Evolutionary conservation across 768 basidiomycete species (phyloP).

Genomic region (Pilatotrama ljubarskyi): DNA sequence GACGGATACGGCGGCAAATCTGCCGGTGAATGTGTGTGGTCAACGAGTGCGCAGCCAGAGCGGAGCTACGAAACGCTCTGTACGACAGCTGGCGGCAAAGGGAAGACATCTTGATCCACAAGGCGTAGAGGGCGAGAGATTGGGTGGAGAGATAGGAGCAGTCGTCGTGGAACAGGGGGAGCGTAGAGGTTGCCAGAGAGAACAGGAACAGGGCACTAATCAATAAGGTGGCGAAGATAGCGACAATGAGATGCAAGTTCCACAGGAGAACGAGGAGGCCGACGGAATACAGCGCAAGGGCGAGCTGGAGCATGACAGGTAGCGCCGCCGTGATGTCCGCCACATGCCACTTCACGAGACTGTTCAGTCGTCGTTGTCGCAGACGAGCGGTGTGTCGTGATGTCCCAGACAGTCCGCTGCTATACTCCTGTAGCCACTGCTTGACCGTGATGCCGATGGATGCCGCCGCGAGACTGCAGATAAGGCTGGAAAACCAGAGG

Average conservation of each 20-base stretch:
- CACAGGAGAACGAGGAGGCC: slow-evolving; percentile 20
- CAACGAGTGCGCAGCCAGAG: too few species aligned
- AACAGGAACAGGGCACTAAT: neutral
- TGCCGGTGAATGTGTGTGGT: too few species aligned
- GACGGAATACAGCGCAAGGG: slow-evolving; percentile 20
- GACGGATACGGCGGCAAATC: too few species aligned
- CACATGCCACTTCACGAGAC: slow-evolving; percentile 19
- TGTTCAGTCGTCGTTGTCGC: slow-evolving; percentile 18
- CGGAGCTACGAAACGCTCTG: too few species aligned
- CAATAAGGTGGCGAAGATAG: neutral
- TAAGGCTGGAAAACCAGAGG: slow-evolving; percentile 29
- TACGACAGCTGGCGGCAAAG: neutral
- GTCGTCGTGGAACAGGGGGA: neutral
- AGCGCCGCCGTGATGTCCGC: slow-evolving; percentile 14
- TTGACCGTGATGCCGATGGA: slow-evolving; percentile 30
- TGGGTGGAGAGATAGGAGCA: slow-evolving; percentile 1
- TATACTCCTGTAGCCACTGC: slow-evolving; percentile 28
- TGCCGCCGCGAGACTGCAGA: slow-evolving; percentile 25
- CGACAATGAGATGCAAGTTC: slow-evolving; percentile 12
- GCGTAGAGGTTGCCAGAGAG: neutral
- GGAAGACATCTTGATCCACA: neutral
- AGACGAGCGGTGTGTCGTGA: neutral
- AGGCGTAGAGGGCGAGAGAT: neutral
- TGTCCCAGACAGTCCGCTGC: neutral
- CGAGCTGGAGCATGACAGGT: slow-evolving; percentile 22